Conservation (phyloP, 805 yeast species). For the Kodamaea kakaduensis region DNA sequence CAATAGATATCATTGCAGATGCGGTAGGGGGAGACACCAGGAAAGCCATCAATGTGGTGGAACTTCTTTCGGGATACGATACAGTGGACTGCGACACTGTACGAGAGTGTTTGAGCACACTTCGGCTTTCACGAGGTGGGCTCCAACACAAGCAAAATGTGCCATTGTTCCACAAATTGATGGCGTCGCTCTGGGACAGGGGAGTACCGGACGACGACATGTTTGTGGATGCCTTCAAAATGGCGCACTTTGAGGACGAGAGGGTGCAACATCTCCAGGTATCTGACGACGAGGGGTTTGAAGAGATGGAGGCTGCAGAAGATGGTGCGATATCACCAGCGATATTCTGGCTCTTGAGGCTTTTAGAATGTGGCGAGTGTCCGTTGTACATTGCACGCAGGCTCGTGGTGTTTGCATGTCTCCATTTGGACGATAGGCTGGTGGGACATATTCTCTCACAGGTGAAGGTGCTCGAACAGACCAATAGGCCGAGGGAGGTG, state of each 20-base stretch:
- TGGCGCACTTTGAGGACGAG: conserved; percentile 4
- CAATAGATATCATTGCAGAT: conserved; percentile 15
- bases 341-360: conserved; percentile 13
- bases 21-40: conserved; percentile 32
- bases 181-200: conserved; percentile 10
- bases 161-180: conserved; percentile 9
- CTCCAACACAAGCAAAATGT: conserved; percentile 16
- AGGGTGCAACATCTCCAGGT: conserved; percentile 27
- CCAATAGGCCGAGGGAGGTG: conserved; percentile 13
- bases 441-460: conserved; percentile 17
- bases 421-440: conserved; percentile 13
- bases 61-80: conserved; percentile 15
- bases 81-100: background rate
- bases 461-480: conserved; percentile 18
- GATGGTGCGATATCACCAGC: conserved; percentile 13
- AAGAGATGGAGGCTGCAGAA: conserved; percentile 6
- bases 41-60: conserved; percentile 30
- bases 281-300: conserved; percentile 23
- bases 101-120: conserved; percentile 1
- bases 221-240: conserved; percentile 16
- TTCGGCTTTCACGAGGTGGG: conserved; percentile 14
- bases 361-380: conserved; percentile 28
- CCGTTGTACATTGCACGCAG: conserved; percentile 22
- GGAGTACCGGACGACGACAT: conserved; percentile 11
- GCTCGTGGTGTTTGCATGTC: conserved; percentile 21